Evolutionary conservation across 176 grass and related monocot genomes (phyloP), one percentile per base, ranked within the genome.

Genomic region (Triticum monococcum): DNA sequence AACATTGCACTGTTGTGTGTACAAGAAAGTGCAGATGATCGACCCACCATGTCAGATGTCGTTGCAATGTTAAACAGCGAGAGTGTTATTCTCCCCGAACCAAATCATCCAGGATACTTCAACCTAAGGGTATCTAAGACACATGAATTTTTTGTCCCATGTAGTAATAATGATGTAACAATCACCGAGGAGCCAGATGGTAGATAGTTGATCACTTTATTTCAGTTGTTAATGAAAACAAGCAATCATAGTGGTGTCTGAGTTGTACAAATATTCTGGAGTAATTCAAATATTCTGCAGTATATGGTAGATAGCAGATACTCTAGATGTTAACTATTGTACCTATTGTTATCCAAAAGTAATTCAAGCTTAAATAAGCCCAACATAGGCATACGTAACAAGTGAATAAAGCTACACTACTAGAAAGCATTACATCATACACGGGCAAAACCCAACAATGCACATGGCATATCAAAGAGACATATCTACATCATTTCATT

Each of bases 1-100:
- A 75, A 88, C n/a, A 65, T 84, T 1, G 87, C 81, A 22, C 5
- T 88, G 8, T 48, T 79, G 48, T 84, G 74, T 20, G 87, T 88
- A n/a, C 87, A 88, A 50, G 81, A 84, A 7, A 46, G 11, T 33
- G 35, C 70, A n/a, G 57, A 76, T 11, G 83, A 85, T 50, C 83
- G 83, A 83, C 87, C 81, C 12, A 72, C 87, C 64, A 88, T 88
- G 80, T 79, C 81, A 1, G 35, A 88, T 8, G 65, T 84, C 10
- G 59, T 84, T 52, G 74, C 64, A 3, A 78, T 70, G 64, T 64
- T 84, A 62, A 79, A 12, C 13, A 88, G 24, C 11, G 74, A 72
- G 23, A 79, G 50, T 72, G 22, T 11, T 40, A 28, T 32, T 70
- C 17, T 84, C 5, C 52, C 87, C 14, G 26, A 72, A 20, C 87